Evolutionary conservation across 768 basidiomycete genomes (phyloP).

Genomic region (Boletellus emodensis): DNA sequence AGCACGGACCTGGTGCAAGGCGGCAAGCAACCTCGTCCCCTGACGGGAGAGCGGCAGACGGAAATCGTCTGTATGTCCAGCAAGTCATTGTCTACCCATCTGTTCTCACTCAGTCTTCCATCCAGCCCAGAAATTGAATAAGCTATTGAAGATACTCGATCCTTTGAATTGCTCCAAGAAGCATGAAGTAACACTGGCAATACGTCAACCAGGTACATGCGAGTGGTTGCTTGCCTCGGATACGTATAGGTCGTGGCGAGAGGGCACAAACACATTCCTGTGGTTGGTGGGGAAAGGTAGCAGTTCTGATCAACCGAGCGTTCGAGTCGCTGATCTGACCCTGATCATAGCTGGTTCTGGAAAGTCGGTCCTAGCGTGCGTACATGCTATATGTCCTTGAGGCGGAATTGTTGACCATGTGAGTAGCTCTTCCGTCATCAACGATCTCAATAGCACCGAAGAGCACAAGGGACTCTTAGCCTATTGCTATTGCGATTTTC

Average conservation of each 20-base stretch:
- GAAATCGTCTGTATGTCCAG: constrained; percentile 2
- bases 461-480: not conserved
- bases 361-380: constrained; percentile 1
- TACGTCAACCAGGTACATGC: constrained; percentile 12
- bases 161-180: not conserved
- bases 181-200: not conserved
- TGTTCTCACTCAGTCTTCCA: not conserved
- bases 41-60: not conserved
- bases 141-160: not conserved
- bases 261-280: constrained; percentile 1
- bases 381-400: not conserved
- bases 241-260: constrained; percentile 5
- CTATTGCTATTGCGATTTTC: constrained; percentile 27
- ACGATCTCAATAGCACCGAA: not conserved
- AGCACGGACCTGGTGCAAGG: not conserved
- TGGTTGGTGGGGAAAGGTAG: constrained; percentile 19
- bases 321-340: not conserved
- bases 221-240: constrained; percentile 6
- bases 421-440: not conserved
- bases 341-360: constrained; percentile 1
- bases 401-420: not conserved
- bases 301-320: not conserved
- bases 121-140: not conserved
- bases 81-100: accelerated
- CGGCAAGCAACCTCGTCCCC: not conserved